Evolutionary conservation across 495 filamentous ascomycete genomes (phyloP).

Genomic region (Neurospora africana): DNA sequence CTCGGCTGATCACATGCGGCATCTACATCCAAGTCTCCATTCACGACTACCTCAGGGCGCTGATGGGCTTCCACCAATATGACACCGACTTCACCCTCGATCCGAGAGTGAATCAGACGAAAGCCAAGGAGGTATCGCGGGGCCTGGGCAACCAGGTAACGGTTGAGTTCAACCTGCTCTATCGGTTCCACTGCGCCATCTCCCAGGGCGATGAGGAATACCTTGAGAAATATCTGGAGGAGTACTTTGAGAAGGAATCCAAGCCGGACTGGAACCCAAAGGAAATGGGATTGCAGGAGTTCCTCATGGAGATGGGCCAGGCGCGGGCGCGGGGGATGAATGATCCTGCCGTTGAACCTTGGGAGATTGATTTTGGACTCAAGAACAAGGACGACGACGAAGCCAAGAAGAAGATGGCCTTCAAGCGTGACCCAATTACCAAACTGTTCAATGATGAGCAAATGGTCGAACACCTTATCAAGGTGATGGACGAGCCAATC

Average conservation of each 20-base stretch:
- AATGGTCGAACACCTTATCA: constrained; percentile 49
- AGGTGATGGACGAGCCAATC: constrained; percentile 49
- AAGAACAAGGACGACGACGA: constrained; percentile 39
- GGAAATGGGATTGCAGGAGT: constrained; percentile 47
- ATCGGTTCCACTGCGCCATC: constrained; percentile 64
- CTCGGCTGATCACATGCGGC: constrained; percentile 64
- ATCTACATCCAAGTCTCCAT: constrained; percentile 72
- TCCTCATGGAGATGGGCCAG: constrained; percentile 41
- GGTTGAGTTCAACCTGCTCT: constrained; percentile 66
- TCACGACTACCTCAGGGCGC: constrained; percentile 70
- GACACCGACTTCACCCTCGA: constrained; percentile 75
- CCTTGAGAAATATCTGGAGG: constrained; percentile 45
- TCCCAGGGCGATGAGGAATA: constrained; percentile 53
- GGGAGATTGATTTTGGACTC: constrained; percentile 49
- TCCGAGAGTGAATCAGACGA: constrained; percentile 48
- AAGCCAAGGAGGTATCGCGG: constrained; percentile 48
- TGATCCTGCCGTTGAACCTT: constrained; percentile 43
- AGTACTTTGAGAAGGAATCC: constrained; percentile 39
- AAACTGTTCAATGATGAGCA: constrained; percentile 48
- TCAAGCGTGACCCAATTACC: constrained; percentile 46
- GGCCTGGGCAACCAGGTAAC: constrained; percentile 67
- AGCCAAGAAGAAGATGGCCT: constrained; percentile 39
- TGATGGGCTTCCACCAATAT: constrained; percentile 64
- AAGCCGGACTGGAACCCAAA: constrained; percentile 41
- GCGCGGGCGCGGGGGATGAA: constrained; percentile 44